Base-by-base conservation (phyloP, 2,329 filamentous ascomycete genomes). In the Ascochyta pisi region DNA sequence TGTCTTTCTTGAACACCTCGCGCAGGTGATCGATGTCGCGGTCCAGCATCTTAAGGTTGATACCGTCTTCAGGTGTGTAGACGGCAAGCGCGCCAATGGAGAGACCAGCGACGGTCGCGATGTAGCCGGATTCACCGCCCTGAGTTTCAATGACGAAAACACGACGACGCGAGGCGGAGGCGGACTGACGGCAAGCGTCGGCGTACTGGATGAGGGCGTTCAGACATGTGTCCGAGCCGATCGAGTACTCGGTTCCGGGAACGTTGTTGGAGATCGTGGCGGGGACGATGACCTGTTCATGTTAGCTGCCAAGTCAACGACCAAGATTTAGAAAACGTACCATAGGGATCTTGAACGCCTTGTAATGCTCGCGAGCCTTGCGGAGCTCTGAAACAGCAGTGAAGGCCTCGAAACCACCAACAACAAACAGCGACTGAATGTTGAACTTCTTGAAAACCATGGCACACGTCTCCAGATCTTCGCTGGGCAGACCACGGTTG, bases 211-310 rank as follows among this genome's bases (percentile, higher is more conserved):
- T 92, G 35, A 99, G 83, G 51, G 96, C 92, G 79, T 99, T 99
- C 60, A 99, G 81, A 73, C 95, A 98, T 1, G 95, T 99, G 71
- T 99, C 95, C 29, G 92, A 96, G 39, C 95, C 95, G 41, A 99
- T 86, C 1, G 92, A 97, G 81, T 97, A 98, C 77, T 99, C 95
- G 0, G 94, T 96, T 35, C 95, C 95, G 0, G 95, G 95, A 4
- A 99, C 95, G 75, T 99, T 99, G 83, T 99, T 99, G 63, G 92
- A 96, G 66, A 99, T 94, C 9, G 95, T 99, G n/a, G 95, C 95
- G 0, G 95, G 95, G 24, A 99, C 83, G 38, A 97, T 84, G 49
- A 89, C 85, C 83, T 91, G 92, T 10, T n/a, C 2, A 3, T 27
- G 44, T 67, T 54, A 66, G 64, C 29, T 31, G 23, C 2, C 15